Evolutionary conservation across 495 filamentous ascomycete species (phyloP).

Genomic region (Penicillium ochrochloron): DNA sequence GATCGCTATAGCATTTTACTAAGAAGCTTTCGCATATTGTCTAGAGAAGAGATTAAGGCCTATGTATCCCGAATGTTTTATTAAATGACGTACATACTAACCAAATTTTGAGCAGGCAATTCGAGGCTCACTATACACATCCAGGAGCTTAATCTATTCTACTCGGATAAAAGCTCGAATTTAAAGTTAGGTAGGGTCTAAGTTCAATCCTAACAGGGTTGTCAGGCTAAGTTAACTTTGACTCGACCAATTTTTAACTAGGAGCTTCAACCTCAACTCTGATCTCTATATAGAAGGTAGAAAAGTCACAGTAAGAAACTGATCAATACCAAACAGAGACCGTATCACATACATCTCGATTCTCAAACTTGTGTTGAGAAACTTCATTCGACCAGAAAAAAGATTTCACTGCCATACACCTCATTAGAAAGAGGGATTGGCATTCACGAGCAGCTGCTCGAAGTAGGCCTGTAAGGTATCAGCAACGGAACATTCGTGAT

Average conservation of each 20-base stretch:
- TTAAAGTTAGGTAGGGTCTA: not conserved
- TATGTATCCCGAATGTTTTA: too few relatives aligned
- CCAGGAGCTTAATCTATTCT: too few relatives aligned
- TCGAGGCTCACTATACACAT: too few relatives aligned
- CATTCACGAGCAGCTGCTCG: slow-evolving; percentile 69
- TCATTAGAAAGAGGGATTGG: slow-evolving; percentile 55
- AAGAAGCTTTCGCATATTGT: too few relatives aligned
- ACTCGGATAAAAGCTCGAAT: not conserved
- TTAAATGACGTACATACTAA: too few relatives aligned
- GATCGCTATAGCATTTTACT: too few relatives aligned
- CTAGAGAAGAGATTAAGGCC: too few relatives aligned
- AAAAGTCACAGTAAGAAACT: not conserved
- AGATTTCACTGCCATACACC: not conserved
- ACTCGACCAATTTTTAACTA: not conserved
- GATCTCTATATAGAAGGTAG: not conserved
- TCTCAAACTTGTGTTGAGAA: not conserved
- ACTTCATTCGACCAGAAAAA: too few relatives aligned
- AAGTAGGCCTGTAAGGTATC: slow-evolving; percentile 50
- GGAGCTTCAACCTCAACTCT: not conserved
- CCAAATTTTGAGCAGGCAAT: too few relatives aligned
- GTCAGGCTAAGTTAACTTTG: not conserved
- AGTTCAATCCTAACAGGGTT: not conserved
- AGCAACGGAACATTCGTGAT: not conserved
- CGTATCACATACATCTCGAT: not conserved
- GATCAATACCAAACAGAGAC: not conserved